Evolutionary conservation across 164 flowering plant genomes (phyloP).

Genomic region (Tinospora cordifolia): DNA sequence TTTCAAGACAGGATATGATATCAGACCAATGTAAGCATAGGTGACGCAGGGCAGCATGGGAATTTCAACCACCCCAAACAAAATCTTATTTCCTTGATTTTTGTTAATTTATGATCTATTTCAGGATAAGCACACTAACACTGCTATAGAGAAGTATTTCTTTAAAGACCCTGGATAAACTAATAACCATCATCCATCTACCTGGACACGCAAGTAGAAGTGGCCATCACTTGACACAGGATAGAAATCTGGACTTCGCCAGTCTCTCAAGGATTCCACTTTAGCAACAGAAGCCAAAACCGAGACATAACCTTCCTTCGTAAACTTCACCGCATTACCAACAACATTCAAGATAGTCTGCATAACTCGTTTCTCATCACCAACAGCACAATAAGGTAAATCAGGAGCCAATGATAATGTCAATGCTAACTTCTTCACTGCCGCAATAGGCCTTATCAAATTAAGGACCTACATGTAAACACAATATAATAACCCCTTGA

Average conservation of each 20-base stretch:
- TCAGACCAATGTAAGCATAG: neutral
- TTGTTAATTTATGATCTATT: too few species aligned
- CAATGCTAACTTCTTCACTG: slow-evolving; percentile 50
- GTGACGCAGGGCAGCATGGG: neutral
- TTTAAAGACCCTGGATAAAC: slow-evolving; percentile 1
- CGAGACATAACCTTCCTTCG: slow-evolving; percentile 53
- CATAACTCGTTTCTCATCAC: slow-evolving; percentile 67
- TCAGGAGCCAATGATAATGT: slow-evolving; percentile 44
- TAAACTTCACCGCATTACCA: slow-evolving; percentile 74
- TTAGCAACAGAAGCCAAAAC: slow-evolving; percentile 46
- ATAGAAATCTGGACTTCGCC: slow-evolving; percentile 41
- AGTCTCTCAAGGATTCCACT: slow-evolving; percentile 46
- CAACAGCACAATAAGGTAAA: slow-evolving; percentile 48
- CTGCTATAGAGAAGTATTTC: neutral
- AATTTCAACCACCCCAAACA: too few species aligned
- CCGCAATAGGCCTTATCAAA: slow-evolving; percentile 57
- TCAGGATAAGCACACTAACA: neutral
- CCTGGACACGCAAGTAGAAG: slow-evolving; percentile 63
- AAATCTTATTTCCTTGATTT: too few species aligned
- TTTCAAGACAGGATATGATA: neutral
- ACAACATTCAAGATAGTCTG: slow-evolving; percentile 52
- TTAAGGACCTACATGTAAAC: slow-evolving; percentile 34
- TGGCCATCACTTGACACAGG: slow-evolving; percentile 42
- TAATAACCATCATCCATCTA: slow-evolving; percentile 11
- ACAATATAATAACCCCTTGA: neutral